Evolutionary conservation across 78 protist species (phyloP).

Genomic region (Paratrimastix pyriformis): DNA sequence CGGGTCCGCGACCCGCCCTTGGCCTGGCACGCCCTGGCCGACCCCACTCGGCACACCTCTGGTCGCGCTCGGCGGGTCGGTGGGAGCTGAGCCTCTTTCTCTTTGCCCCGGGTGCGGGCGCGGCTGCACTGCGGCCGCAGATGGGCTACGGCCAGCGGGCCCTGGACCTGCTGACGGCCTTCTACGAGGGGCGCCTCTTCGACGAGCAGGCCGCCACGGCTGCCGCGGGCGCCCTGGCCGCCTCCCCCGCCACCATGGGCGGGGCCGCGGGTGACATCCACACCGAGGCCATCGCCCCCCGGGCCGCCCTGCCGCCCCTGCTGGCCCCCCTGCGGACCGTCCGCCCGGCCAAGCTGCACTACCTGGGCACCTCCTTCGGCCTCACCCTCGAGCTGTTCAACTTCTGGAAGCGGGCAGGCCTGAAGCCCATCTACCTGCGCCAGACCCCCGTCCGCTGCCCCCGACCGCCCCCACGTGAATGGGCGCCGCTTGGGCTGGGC

Average conservation of each 20-base stretch:
- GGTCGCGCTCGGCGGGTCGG: too few relatives aligned
- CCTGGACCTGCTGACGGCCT: constrained; percentile 54
- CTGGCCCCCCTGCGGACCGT: constrained; percentile 17
- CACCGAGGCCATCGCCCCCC: constrained; percentile 7
- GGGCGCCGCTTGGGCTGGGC: too few relatives aligned
- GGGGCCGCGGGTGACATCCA: neutral
- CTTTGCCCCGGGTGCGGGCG: too few relatives aligned
- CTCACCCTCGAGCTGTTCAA: constrained; percentile 60
- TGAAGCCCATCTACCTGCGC: constrained; percentile 67
- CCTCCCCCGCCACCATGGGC: neutral
- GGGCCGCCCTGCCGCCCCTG: constrained; percentile 59
- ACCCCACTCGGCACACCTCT: too few relatives aligned
- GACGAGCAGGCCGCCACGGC: neutral
- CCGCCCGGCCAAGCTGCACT: constrained; percentile 69
- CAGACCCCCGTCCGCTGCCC: too few relatives aligned
- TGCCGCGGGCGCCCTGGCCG: neutral
- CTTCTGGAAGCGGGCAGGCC: constrained; percentile 73
- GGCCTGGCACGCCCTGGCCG: too few relatives aligned
- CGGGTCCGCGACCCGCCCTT: too few relatives aligned
- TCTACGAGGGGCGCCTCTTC: constrained; percentile 65
- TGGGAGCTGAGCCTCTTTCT: too few relatives aligned
- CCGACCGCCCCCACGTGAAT: too few relatives aligned
- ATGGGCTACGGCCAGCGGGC: constrained; percentile 94
- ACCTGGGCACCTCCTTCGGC: constrained; percentile 81
- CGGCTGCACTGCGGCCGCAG: neutral